These are phyloP conservation scores for Myxozyma mucilagina DNA, from an alignment of 805 yeast genomes.

Conservation along the genomic window DNA sequence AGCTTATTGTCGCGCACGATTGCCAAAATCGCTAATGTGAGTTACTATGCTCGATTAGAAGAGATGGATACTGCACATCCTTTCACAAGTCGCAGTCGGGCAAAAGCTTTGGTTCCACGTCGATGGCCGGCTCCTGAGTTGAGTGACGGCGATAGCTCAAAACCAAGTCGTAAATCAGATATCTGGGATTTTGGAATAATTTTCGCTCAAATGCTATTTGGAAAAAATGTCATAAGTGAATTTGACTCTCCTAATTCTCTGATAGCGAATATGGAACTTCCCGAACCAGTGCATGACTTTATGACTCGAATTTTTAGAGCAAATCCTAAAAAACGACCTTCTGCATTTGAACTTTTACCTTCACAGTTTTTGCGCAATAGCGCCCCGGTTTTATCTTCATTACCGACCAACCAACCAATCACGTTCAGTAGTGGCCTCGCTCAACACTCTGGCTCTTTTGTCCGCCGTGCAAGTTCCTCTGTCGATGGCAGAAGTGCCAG, in stretches of 20 bases:
- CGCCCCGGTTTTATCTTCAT: constrained; percentile 11
- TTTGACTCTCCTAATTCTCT: constrained; percentile 67
- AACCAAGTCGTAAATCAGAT: constrained; percentile 78
- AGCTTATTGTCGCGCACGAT: constrained; percentile 55
- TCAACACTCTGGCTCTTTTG: not conserved
- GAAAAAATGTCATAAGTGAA: constrained; percentile 55
- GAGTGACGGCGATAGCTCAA: constrained; percentile 38
- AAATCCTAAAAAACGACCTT: constrained; percentile 69
- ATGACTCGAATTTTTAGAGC: constrained; percentile 63
- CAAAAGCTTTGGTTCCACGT: constrained; percentile 16
- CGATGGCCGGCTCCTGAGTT: constrained; percentile 84
- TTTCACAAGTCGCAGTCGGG: constrained; percentile 24
- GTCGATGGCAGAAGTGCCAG: constrained; percentile 25
- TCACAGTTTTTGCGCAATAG: constrained; percentile 72
- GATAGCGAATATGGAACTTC: constrained; percentile 49
- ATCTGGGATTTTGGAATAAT: constrained; percentile 90
- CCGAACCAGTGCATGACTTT: constrained; percentile 65
- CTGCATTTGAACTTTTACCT: constrained; percentile 82
- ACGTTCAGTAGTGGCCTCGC: not conserved
- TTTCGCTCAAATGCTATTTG: constrained; percentile 65
- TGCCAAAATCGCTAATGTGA: constrained; percentile 51
- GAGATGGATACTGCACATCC: constrained; percentile 42
- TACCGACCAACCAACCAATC: not conserved
- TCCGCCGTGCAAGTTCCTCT: constrained; percentile 12
- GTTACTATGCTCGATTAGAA: constrained; percentile 31